Evolutionary conservation across 192 early-diverging fungal species (phyloP).

Genomic region (Backusella circina): DNA sequence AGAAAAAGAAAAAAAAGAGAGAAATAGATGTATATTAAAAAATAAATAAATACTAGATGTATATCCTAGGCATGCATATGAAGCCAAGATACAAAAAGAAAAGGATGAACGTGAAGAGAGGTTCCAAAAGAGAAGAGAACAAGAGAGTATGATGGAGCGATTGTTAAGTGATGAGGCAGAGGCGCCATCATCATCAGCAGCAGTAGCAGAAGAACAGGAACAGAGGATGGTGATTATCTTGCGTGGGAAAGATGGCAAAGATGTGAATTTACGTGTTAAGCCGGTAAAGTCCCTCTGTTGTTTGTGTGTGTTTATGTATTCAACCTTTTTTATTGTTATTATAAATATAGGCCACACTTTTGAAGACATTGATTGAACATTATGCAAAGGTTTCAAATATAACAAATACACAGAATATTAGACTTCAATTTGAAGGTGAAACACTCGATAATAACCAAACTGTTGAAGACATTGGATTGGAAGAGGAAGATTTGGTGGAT

Average conservation of each 20-base stretch:
- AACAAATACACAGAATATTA: slow-evolving; percentile 2
- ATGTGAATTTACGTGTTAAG: slow-evolving; percentile 13
- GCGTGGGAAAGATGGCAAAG: slow-evolving; percentile 19
- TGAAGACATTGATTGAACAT: slow-evolving; percentile 43
- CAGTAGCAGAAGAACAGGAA: background rate
- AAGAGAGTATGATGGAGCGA: background rate
- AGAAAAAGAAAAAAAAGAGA: too few species aligned
- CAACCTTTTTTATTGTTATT: background rate
- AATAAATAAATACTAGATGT: too few species aligned
- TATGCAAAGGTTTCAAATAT: slow-evolving; percentile 39
- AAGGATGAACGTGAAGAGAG: background rate
- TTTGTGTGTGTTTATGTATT: background rate
- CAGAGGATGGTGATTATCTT: slow-evolving; percentile 12
- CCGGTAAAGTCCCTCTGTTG: slow-evolving; percentile 1
- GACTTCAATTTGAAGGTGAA: slow-evolving; percentile 55
- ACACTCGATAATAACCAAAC: slow-evolving; percentile 30
- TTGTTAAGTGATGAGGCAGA: background rate
- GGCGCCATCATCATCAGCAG: background rate
- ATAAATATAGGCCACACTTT: slow-evolving; percentile 32
- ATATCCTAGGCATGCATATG: slow-evolving; percentile 8
- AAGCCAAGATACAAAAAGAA: slow-evolving; percentile 11
- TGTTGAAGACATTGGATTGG: slow-evolving; percentile 52
- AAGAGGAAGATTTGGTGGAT: slow-evolving; percentile 54
- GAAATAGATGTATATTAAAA: too few species aligned
- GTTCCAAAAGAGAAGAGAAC: background rate